Percentiles rank a stretch among this genome's conserved stretches.
Conservation (phyloP, 352 stramenopile genomes). For the Phytophthora litchii region DNA sequence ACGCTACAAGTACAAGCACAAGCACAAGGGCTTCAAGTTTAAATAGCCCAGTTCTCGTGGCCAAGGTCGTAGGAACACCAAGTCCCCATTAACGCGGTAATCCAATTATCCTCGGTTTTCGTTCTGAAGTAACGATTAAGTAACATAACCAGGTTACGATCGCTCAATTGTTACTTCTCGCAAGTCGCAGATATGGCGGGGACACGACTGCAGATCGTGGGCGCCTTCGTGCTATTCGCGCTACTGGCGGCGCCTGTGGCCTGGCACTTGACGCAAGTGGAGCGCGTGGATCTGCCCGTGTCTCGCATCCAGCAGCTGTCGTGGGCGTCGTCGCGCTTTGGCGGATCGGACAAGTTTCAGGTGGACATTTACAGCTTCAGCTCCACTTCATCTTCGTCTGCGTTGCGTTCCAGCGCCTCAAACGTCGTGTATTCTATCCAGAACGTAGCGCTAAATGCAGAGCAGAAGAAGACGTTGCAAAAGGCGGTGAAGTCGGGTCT, state of each 20-base stretch:
- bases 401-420: conserved; percentile 17
- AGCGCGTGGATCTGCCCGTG: conserved; percentile 60
- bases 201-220: conserved; percentile 78
- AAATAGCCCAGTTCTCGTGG: conserved; percentile 26
- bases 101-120: too few species aligned
- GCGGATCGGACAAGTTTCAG: conserved; percentile 16
- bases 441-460: conserved; percentile 8
- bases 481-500: conserved; percentile 3
- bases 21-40: conserved; percentile 64
- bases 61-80: too few species aligned
- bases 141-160: conserved; percentile 3
- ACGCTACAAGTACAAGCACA: conserved; percentile 45
- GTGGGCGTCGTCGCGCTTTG: conserved; percentile 38
- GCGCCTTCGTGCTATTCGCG: conserved; percentile 75
- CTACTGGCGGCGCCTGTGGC: conserved; percentile 65
- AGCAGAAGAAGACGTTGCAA: conserved; percentile 19
- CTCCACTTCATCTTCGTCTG: conserved; percentile 1
- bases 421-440: conserved; percentile 28
- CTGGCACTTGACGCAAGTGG: conserved; percentile 70
- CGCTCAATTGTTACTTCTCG: conserved; percentile 7
- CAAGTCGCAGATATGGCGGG: conserved; percentile 53
- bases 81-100: conserved; percentile 1
- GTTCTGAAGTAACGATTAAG: too few species aligned
- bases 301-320: conserved; percentile 63
- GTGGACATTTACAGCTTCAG: conserved; percentile 35